Evolutionary conservation across 1,284 basidiomycete genomes (phyloP), one percentile per base, ranked within the genome.

Genomic region (Rhizoctonia solani): DNA sequence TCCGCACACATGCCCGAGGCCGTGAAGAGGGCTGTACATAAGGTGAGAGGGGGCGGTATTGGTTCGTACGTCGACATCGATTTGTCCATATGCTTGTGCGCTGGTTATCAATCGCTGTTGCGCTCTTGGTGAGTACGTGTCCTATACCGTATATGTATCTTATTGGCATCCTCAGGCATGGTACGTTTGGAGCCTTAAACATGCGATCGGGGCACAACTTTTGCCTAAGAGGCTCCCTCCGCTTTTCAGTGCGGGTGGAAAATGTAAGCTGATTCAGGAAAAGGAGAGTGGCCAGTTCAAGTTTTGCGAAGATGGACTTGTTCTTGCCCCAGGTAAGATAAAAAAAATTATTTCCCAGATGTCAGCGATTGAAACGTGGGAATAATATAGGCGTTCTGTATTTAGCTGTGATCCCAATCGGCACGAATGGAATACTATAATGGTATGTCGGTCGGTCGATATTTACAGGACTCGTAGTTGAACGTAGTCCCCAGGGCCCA

Each of bases 361-460:
- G 21, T 11, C 6, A 6, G 11, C 9, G 19, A 9, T 9, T 9
- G 21, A 9, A 11, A 23, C 5, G 42, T 13, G 6, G 14, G 4
- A 19, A 6, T n/a, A 32, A 23, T 32, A 21, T 23, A 49, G 67
- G 67, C 29, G 14, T 69, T 9, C 61, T 37, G 46, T 87, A 21
- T 70, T 83, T 44, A 82, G 80, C 66, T 87, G 85, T 66, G 85
- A 87, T 72, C 78, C 81, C 1, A 79, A 79, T 52, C 77, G 85
- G 0, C 78, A 78, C 58, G 74, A 78, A 49, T 87, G 86, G 86
- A 87, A 87, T 73, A 87, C 85, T 8, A 84, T 87, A 66, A 85
- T 87, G 83, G 74, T 74, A 54, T 42, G 69, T 68, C 44, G 5
- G 14, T 30, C 4, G 25, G n/a, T n/a, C 27, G 8, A 21, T 30